Evolutionary conservation across 1,284 basidiomycete species (phyloP).

Genomic region (Naganishia albida): DNA sequence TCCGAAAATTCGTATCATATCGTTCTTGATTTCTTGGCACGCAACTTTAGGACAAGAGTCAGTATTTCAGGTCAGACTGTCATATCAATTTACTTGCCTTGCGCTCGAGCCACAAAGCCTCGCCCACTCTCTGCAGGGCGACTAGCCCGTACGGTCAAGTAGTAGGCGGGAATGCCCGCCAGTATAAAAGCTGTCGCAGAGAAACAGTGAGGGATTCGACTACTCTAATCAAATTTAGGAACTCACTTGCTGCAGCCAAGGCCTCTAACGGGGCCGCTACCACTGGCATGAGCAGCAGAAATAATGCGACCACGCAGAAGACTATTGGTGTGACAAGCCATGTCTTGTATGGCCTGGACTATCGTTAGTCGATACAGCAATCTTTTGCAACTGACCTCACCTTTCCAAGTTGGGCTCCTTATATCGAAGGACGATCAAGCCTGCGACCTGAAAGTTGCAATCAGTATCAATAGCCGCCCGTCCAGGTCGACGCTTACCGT

Average conservation of each 20-base stretch:
- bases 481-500: conserved; percentile 61
- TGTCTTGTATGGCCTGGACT: conserved; percentile 79
- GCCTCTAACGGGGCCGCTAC: conserved; percentile 90
- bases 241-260: conserved; percentile 75
- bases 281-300: conserved; percentile 91
- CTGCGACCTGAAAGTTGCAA: conserved; percentile 72
- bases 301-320: conserved; percentile 88
- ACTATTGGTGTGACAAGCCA: conserved; percentile 87
- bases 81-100: neutral
- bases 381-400: conserved; percentile 51
- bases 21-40: neutral
- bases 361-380: conserved; percentile 1
- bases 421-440: conserved; percentile 80
- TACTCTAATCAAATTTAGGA: neutral
- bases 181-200: conserved; percentile 49
- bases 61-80: neutral
- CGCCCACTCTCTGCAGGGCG: neutral
- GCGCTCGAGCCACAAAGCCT: neutral
- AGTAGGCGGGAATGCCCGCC: conserved; percentile 78
- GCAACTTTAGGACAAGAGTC: neutral
- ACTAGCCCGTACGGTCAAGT: conserved; percentile 61
- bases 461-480: neutral
- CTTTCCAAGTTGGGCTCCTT: conserved; percentile 87
- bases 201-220: conserved; percentile 4
- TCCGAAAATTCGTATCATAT: neutral